Evolutionary conservation across 179 eudicot species (phyloP).

Genomic region (Sideroxylon spinosum): DNA sequence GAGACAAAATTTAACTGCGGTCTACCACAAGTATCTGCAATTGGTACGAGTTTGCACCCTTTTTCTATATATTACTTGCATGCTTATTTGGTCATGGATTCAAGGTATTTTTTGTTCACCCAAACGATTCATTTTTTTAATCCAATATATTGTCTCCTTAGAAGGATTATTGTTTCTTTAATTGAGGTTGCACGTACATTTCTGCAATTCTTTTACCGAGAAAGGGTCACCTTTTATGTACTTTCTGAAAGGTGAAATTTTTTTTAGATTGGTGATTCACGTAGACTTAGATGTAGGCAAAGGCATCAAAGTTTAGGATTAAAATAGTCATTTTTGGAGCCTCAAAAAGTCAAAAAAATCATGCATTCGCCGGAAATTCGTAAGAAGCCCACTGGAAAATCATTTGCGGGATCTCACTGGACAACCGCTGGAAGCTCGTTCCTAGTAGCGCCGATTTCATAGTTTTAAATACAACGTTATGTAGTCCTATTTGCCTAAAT

Average conservation of each 20-base stretch:
- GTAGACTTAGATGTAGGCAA: too few species aligned
- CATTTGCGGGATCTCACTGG: too few species aligned
- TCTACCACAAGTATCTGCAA: slow-evolving; percentile 59
- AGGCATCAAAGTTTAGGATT: too few species aligned
- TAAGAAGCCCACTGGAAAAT: too few species aligned
- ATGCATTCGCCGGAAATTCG: too few species aligned
- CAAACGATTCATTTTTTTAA: background rate
- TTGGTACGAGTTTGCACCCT: slow-evolving; percentile 39
- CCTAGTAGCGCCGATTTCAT: too few species aligned
- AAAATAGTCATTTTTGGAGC: too few species aligned
- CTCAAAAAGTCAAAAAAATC: too few species aligned
- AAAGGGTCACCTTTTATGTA: background rate
- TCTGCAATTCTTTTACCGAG: background rate
- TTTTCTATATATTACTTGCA: background rate
- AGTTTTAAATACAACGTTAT: too few species aligned
- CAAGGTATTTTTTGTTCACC: background rate
- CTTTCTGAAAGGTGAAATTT: background rate
- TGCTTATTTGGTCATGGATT: slow-evolving; percentile 2
- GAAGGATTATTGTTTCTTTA: background rate
- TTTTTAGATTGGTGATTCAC: too few species aligned
- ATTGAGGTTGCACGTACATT: background rate
- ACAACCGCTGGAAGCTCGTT: too few species aligned
- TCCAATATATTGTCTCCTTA: background rate
- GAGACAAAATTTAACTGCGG: slow-evolving; percentile 54
- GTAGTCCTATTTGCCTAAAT: too few species aligned